Base-by-base conservation (phyloP, 2,329 filamentous ascomycete genomes). In the Phialophora expanda region DNA sequence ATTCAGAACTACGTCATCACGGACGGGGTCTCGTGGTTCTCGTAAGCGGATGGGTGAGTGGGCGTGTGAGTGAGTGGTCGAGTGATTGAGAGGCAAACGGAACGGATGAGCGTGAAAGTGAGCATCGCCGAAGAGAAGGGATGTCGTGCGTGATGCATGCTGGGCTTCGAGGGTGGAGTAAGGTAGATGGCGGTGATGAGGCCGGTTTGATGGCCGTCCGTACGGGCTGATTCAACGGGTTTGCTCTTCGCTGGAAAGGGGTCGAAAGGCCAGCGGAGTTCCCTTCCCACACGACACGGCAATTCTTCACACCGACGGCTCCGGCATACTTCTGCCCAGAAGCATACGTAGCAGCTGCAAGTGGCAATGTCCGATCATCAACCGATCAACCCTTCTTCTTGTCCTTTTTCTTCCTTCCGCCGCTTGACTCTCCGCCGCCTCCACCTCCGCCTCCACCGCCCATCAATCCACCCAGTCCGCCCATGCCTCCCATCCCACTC, bases 401-500 rank as follows among this genome's bases (percentile, higher is more conserved):
- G 14, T 70, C 68, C 63, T 69, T 71, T 51, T 61, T 66, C 64
- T 69, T 72, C 69, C 66, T 72, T 24, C 58, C 58, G 3, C 56
- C 61, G 30, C 66, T 70, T 64, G 67, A 68, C 20, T 58, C 60
- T 22, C 55, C 64, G 22, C 46, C 56, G 4, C 61, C 62, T 51
- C 55, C 62, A n/a, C 64, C 66, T 24, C 64, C 69, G 32, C 56
- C 66, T 38, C 64, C 69, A 41, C 56, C 60, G 28, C 65, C 65
- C 22, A 62, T 61, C 14, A 65, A 57, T 8, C 65, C 69, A 11
- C 65, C 63, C 56, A 69, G 56, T 9, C 70, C 70, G 12, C 67
- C 67, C 69, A 72, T 65, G 4, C 69, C 71, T 17, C 69, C 67
- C 70, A 72, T 72, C 22, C 62, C 51, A 28, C 60, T 64, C 70